Evolutionary conservation across 805 yeast species (phyloP), one percentile per base, ranked within the genome.

Genomic region (Tetrapisispora nanseiensis): DNA sequence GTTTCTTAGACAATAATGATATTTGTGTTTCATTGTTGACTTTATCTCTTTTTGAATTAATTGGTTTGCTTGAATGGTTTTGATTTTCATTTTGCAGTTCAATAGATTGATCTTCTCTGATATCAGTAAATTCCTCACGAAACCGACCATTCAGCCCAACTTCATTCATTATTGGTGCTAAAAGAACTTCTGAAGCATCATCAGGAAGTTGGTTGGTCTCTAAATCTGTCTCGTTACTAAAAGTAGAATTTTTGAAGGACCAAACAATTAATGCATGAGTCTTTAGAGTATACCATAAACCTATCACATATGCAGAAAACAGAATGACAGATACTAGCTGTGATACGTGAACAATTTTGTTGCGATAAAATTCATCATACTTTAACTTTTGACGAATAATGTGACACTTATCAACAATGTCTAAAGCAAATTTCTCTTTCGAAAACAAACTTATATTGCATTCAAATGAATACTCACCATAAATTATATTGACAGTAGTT

Each of bases 221-320:
- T 78, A 75, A 33, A 85, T 33, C 82, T 15, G 12, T 35, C 4
- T 35, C 38, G 26, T 35, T 35, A 26, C 38, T 35, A 11, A 24
- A 7, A 4, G 31, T 26, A 6, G 38, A 35, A 13, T 35, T 26
- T 24, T 35, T 24, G 21, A 35, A 35, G 7, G 38, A 35, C 98
- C 98, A 92, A 48, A 92, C 92, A 64, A 87, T 69, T 0, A 95
- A 89, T 0, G 98, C 97, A 63, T 92, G 98, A 0, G 97, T 92
- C 53, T 95, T 76, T 55, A 92, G 71, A 0, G 98, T 92, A 62
- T 92, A 92, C 75, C 86, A 80, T 33, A 92, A 68, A 2, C 98
- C 97, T 61, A 87, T 79, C 19, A 78, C 74, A 59, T 92, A 92
- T 0, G 95, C 92, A 11, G 84, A 63, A 54, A 89, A 86, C 42